Evolutionary conservation across 768 basidiomycete species (phyloP), one percentile per base, ranked within the genome.

Genomic region (Suillus weaverae): DNA sequence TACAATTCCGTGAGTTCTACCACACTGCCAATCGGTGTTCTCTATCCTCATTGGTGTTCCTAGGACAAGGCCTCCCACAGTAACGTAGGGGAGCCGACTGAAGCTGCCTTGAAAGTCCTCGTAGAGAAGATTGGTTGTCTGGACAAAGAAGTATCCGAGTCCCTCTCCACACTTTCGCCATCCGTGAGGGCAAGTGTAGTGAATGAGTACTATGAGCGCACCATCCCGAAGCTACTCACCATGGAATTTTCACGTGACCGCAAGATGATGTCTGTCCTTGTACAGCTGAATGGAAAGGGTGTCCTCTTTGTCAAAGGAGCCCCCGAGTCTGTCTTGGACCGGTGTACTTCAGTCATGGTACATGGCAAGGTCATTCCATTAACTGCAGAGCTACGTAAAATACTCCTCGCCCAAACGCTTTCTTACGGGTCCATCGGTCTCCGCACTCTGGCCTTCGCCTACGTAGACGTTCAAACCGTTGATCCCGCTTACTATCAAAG

Each of bases 221-320:
- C 79, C 18, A 89, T 94, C 72, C 82, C 88, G 20, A 89, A 95
- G 64, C 84, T 97, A 16, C 80, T 97, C 70, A 99, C 96, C 9
- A 97, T 99, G 76, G 97, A 99, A 77, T 99, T 99, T 79, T 94
- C 95, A 26, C 89, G 97, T 22, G 97, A 99, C 78, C 91, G 97
- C 73, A 99, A 98, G 80, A 97, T 96, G 88, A 99, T 99, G 97
- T 97, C 97, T 26, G 96, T 98, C 60, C 87, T 99, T 60, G 92
- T 94, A 44, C 85, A 80, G 66, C 83, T 87, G 62, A 85, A 87
- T 63, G 85, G 84, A 2, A 77, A 77, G 5, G 92, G 92, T n/a
- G 85, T 91, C 9, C 83, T 99, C 6, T 91, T 96, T 73, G 95
- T 91, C 75, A 99, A 99, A 77, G 97, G 97, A 43, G 97, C 97